Evolutionary conservation across 257 asterid species (phyloP).

Genomic region (Leptodermis oblonga): DNA sequence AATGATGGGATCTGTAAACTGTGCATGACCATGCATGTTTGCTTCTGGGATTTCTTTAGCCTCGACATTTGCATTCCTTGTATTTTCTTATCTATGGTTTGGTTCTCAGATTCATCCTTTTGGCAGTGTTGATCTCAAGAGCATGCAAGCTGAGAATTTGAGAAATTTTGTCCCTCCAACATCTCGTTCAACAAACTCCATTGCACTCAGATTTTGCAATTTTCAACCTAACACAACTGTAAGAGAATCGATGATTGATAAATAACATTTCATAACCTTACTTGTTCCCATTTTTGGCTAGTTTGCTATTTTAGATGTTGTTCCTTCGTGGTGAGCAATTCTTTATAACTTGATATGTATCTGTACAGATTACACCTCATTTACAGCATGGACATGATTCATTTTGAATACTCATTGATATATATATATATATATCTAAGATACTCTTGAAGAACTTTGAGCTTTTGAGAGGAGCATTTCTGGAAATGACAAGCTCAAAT

Average conservation of each 20-base stretch:
- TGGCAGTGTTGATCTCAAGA: constrained; percentile 91
- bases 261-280: too few relatives aligned
- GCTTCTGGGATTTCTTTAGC: constrained; percentile 20
- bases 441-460: neutral
- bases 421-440: neutral
- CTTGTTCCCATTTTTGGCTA: neutral
- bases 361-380: neutral
- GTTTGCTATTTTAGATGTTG: neutral
- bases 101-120: constrained; percentile 52
- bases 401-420: neutral
- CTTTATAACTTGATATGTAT: neutral
- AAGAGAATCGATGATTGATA: constrained; percentile 27
- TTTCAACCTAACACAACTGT: constrained; percentile 42
- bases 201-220: constrained; percentile 70
- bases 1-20: neutral
- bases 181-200: constrained; percentile 76
- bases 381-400: neutral
- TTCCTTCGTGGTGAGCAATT: neutral
- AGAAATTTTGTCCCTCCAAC: constrained; percentile 57
- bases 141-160: constrained; percentile 82
- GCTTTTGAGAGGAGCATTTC: neutral
- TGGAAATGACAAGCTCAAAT: neutral
- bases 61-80: constrained; percentile 15
- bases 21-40: constrained; percentile 4
- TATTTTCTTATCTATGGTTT: constrained; percentile 26